Base-by-base conservation (phyloP, 2,329 filamentous ascomycete species). In the Akanthomyces lecanii region DNA sequence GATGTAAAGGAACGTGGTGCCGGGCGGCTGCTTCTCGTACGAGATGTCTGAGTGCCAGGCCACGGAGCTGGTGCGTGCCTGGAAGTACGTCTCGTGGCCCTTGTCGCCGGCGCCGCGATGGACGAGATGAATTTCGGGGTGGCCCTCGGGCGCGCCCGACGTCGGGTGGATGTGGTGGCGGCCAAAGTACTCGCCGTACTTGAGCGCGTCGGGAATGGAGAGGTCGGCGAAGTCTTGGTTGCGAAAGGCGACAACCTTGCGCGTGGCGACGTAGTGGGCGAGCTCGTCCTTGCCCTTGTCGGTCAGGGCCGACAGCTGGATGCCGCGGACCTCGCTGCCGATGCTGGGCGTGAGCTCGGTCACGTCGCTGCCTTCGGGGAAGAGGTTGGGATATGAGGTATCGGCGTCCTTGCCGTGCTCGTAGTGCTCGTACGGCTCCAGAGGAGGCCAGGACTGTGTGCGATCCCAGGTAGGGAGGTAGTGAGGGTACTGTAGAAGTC, bases 41-140 rank as follows among this genome's bases (percentile, higher is more conserved):
- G 88, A 89, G 1, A 95, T 87, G 67, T 95, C 91, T 0, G 86
- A 89, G 75, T 95, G 91, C 90, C 90, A 94, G 16, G 89, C 89
- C 8, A 93, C 85, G 1, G 86, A 88, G 74, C 87, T 92, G 3
- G 89, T 92, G 53, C 89, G 83, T 91, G 89, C 30, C 42, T 62
- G 59, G 63, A 90, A 85, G 73, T 87, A 88, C 40, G 82, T 77
- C 2, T 80, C 74, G 10, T 36, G 84, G 82, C 10, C 84, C 30
- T 48, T 64, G 64, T 71, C 67, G 21, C 67, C 67, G 3, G 67
- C 86, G 25, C 84, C 83, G 53, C 87, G 82, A 72, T 90, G 87
- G 5, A 90, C 88, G 1, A 91, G 79, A 69, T 90, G 88, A 18
- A 90, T 77, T 69, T 89, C 83, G 0, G 88, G 88, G 70, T 83